phyloP scores from a whole-genome alignment of 805 yeast genomes.

The Saccharomycopsis microspora region DNA sequence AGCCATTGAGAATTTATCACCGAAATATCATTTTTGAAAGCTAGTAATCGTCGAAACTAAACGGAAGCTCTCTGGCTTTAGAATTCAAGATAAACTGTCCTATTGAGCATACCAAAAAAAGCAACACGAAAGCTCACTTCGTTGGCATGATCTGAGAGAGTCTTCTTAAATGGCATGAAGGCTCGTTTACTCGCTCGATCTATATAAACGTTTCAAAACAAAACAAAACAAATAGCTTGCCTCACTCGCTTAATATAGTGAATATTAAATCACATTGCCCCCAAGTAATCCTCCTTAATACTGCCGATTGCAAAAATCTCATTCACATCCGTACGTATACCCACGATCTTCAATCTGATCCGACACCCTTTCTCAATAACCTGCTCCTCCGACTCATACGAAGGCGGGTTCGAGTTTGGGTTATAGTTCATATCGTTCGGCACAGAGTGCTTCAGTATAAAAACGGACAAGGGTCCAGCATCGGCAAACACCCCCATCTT shows the following conservation, averaged over 20 bases:
- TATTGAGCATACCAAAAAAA: neutral
- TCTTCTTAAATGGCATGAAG: no score
- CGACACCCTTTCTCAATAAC: conserved; percentile 89
- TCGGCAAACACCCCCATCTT: conserved; percentile 96
- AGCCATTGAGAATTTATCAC: no score
- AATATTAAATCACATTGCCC: conserved; percentile 41
- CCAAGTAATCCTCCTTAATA: conserved; percentile 94
- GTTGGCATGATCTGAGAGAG: no score
- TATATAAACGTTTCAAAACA: neutral
- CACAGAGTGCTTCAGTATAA: conserved; percentile 87
- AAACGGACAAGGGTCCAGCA: conserved; percentile 93
- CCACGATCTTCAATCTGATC: conserved; percentile 90
- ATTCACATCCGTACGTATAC: conserved; percentile 95
- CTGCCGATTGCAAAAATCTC: conserved; percentile 96
- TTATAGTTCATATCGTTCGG: conserved; percentile 90
- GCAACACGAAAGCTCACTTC: no score
- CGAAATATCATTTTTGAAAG: no score
- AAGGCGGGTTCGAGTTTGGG: conserved; percentile 97
- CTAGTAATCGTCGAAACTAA: no score
- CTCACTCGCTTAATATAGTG: neutral
- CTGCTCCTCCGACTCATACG: conserved; percentile 91
- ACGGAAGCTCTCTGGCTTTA: neutral
- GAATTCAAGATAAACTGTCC: neutral
- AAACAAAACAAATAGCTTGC: neutral
- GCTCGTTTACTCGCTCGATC: no score